phyloP scores from a whole-genome alignment of 768 basidiomycete genomes.

The Dioszegia aurantiaca region DNA sequence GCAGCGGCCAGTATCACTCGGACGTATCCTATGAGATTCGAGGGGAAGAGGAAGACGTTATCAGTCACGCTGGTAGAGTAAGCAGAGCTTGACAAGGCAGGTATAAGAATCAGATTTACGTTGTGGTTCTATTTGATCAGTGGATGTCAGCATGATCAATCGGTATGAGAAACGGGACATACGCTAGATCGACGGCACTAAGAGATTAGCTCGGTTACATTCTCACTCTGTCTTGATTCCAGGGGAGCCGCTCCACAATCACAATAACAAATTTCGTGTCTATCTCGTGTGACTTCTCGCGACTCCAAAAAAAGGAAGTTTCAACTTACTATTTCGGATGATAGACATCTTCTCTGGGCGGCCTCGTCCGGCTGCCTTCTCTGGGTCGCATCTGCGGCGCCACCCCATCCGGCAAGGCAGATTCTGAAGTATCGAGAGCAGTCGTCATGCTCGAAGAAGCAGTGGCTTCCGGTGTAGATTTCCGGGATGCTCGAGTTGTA shows the following conservation, averaged over 20 bases:
- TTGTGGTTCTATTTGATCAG: conserved; percentile 26
- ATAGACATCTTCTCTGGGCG: conserved; percentile 42
- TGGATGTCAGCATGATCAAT: background rate
- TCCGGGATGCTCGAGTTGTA: conserved; percentile 8
- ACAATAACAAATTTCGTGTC: too few relatives aligned
- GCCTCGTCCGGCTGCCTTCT: conserved; percentile 37
- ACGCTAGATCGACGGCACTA: conserved; percentile 51
- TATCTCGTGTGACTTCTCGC: too few relatives aligned
- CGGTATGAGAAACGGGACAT: conserved; percentile 9
- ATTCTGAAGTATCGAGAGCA: background rate
- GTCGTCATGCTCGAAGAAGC: conserved; percentile 1
- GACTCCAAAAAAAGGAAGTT: too few relatives aligned
- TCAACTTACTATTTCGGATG: conserved; percentile 52
- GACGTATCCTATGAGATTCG: conserved; percentile 89
- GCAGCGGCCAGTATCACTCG: conserved; percentile 86
- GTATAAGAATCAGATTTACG: conserved; percentile 24
- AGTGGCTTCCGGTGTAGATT: conserved; percentile 8
- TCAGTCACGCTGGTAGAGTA: conserved; percentile 57
- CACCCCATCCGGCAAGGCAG: background rate
- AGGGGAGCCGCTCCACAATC: too few relatives aligned
- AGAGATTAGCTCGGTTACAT: background rate
- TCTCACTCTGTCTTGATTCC: too few relatives aligned
- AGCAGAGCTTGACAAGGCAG: background rate
- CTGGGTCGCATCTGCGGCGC: conserved; percentile 19
- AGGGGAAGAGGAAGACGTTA: conserved; percentile 95